phyloP scores from a whole-genome alignment of 2,329 filamentous ascomycete species.

The Trichoderma afroharzianum region DNA sequence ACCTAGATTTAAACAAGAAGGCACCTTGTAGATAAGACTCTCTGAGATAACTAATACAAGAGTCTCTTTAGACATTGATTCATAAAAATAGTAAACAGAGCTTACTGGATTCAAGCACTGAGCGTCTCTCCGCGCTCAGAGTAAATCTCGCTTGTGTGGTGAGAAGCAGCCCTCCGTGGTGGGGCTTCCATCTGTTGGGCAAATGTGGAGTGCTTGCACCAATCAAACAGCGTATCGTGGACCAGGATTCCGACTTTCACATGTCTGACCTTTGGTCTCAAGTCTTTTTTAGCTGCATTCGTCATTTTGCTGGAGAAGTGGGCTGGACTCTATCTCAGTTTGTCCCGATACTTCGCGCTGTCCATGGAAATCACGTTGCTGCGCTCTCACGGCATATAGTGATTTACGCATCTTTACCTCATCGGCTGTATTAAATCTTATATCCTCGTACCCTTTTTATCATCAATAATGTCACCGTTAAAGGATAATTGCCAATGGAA shows the following conservation, averaged over 20 bases:
- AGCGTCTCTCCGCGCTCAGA: not conserved
- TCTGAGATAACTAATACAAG: not conserved
- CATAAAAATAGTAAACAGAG: not conserved
- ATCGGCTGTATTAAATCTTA: not conserved
- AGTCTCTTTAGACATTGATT: not conserved
- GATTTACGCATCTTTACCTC: not conserved
- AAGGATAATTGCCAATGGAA: not conserved
- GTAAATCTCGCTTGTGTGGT: constrained; percentile 12
- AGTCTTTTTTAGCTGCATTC: constrained; percentile 3
- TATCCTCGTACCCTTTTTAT: not conserved
- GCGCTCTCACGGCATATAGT: not conserved
- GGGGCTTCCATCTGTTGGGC: constrained; percentile 12
- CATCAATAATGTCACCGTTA: not conserved
- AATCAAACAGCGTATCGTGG: not conserved
- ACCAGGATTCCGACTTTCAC: constrained; percentile 8
- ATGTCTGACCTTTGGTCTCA: constrained; percentile 3
- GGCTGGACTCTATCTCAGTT: not conserved
- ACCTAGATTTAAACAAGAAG: not conserved
- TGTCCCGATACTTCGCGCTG: not conserved
- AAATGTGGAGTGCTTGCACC: not conserved
- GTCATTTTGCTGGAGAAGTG: constrained; percentile 13
- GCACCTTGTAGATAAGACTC: not conserved
- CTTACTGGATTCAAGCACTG: not conserved
- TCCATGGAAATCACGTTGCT: not conserved
- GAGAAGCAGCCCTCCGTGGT: constrained; percentile 1